Evolutionary conservation across 129 eudicot genomes (phyloP), one percentile per base, ranked within the genome.

Genomic region (Escallonia herrerae): DNA sequence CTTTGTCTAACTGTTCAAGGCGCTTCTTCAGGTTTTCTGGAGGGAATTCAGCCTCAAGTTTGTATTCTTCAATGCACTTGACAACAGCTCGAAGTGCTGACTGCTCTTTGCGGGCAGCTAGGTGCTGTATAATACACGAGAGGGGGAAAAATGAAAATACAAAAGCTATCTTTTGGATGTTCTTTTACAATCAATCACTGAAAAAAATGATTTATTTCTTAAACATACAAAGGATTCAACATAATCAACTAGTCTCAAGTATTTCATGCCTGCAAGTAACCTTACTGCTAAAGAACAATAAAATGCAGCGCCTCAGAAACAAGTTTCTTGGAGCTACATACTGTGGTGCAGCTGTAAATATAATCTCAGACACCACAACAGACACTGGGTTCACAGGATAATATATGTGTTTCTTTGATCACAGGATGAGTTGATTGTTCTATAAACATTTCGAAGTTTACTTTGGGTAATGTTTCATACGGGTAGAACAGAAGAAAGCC

Each of bases 1-100:
- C 80, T 82, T 86, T 94, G 84, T 89, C 99, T 59, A 94, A 65
- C 66, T 86, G 99, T 59, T 94, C 99, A 5, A 94, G 90, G 15
- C 96, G 90, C 54, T 91, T 91, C 86, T 87, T 87, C 62, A 84
- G 77, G 65, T 74, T 82, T 66, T 94, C 83, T 41, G 93, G 76
- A 43, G 99, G 97, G 76, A 94, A 94, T 62, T 91, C 91, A 8
- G 73, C 68, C 55, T 86, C 96, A 3, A 94, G 93, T 66, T 86
- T 89, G 90, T 94, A 94, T 66, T 94, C 99, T 74, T 94, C 96
- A 40, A 94, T 89, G 87, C 99, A 94, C 79, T 76, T 94, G 74
- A 94, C 80, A 5, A 94, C 99, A 7, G 93, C 95, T 43, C 83
- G 81, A n/a, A 89, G 84, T 41, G 99, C 99, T 5, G 99, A 94